Percentiles rank a stretch among this genome's conserved stretches.
These are phyloP conservation scores for Madurella fahalii DNA, from an alignment of 2,329 filamentous ascomycete species.

Conservation along the genomic window DNA sequence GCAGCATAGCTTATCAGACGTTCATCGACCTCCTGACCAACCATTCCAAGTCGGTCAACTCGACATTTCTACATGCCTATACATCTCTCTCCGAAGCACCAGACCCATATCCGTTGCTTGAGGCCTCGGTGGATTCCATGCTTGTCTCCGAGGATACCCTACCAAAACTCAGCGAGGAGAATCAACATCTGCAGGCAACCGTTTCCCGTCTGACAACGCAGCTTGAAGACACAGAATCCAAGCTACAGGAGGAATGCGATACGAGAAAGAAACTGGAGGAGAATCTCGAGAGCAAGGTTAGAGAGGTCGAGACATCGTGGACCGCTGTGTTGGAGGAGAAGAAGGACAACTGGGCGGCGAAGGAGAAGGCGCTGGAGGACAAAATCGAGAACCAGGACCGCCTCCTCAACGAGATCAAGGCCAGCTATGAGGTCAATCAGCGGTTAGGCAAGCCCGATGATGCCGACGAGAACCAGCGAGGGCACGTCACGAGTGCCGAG, in stretches of 20 bases:
- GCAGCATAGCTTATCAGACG: conserved; percentile 74
- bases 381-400: conserved; percentile 93
- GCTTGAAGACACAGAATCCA: conserved; percentile 76
- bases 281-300: conserved; percentile 72
- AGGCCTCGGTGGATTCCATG: conserved; percentile 92
- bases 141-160: conserved; percentile 88
- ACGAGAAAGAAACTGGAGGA: conserved; percentile 72
- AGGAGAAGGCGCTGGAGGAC: conserved; percentile 82
- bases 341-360: conserved; percentile 92
- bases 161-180: conserved; percentile 84
- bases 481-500: conserved; percentile 77
- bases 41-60: conserved; percentile 91
- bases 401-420: conserved; percentile 89
- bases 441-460: conserved; percentile 69
- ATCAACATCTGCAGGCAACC: conserved; percentile 76
- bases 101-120: conserved; percentile 91
- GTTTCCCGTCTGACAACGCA: conserved; percentile 72
- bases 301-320: conserved; percentile 89
- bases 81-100: conserved; percentile 91
- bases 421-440: conserved; percentile 94
- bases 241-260: conserved; percentile 71
- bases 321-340: conserved; percentile 86
- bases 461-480: conserved; percentile 47
- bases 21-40: conserved; percentile 97
- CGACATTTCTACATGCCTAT: conserved; percentile 88